Evolutionary conservation across 1,284 basidiomycete genomes (phyloP).

Genomic region (Puccinia horiana): DNA sequence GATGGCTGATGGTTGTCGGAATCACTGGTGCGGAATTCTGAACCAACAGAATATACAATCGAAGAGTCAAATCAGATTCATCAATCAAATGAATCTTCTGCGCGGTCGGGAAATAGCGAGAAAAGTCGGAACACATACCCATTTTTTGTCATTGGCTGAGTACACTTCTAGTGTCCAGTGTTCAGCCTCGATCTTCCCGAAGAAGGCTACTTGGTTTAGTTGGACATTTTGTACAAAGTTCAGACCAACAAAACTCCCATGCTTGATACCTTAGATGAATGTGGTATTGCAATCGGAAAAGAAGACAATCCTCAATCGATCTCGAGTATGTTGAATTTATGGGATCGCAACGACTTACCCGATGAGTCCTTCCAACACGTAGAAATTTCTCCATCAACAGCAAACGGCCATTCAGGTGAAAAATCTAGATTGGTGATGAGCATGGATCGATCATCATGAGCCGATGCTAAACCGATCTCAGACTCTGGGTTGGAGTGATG

Average conservation of each 20-base stretch:
- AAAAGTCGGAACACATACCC: not conserved
- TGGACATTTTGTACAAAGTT: constrained; percentile 21
- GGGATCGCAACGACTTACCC: too few relatives aligned
- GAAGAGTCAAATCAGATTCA: not conserved
- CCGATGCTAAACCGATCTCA: constrained; percentile 30
- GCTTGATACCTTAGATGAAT: not conserved
- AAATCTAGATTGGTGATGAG: constrained; percentile 27
- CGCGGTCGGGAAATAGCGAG: not conserved
- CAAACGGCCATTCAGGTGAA: constrained; percentile 19
- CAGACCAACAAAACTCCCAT: constrained; percentile 13
- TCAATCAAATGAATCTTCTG: not conserved
- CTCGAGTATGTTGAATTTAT: too few relatives aligned
- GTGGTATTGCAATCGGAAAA: not conserved
- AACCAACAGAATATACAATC: not conserved
- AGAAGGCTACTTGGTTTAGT: constrained; percentile 6
- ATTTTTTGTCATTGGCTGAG: constrained; percentile 1
- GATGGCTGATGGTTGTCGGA: not conserved
- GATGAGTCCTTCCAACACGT: constrained; percentile 18
- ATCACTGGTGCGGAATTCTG: not conserved
- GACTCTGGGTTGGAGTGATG: constrained; percentile 10
- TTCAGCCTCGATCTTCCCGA: not conserved
- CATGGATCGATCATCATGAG: constrained; percentile 33
- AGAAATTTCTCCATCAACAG: constrained; percentile 27
- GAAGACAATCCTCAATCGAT: too few relatives aligned
- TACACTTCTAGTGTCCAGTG: constrained; percentile 12